Percentiles rank a stretch among this genome's conserved stretches.
Conservation (phyloP, 2,329 filamentous ascomycete species). For the Colletotrichum zoysiae region DNA sequence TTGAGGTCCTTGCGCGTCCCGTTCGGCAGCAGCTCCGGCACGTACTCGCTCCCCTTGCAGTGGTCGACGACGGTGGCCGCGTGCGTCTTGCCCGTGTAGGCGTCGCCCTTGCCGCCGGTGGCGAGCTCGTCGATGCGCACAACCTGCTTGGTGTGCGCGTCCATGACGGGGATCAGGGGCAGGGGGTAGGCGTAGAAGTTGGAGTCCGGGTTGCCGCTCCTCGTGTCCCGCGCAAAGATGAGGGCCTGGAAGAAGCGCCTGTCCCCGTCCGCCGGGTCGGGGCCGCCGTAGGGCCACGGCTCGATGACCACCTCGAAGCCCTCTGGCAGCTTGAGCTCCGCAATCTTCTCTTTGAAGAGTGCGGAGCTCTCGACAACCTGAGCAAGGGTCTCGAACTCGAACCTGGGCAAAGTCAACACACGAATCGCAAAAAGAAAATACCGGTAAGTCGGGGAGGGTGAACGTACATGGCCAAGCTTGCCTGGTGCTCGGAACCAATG, state of each 20-base stretch:
- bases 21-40: constrained; percentile 55
- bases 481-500: constrained; percentile 48
- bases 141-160: constrained; percentile 48
- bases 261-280: constrained; percentile 48
- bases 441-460: neutral
- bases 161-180: constrained; percentile 59
- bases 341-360: constrained; percentile 50
- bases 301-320: constrained; percentile 56
- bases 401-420: constrained; percentile 41
- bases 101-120: constrained; percentile 50
- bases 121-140: constrained; percentile 52
- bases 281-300: constrained; percentile 56
- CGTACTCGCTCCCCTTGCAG: constrained; percentile 53
- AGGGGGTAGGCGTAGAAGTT: constrained; percentile 65
- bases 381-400: constrained; percentile 53
- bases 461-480: constrained; percentile 49
- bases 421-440: neutral
- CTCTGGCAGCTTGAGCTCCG: constrained; percentile 47
- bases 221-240: constrained; percentile 49
- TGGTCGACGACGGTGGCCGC: constrained; percentile 47
- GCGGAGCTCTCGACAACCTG: constrained; percentile 47
- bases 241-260: constrained; percentile 51
- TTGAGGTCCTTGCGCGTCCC: constrained; percentile 66
- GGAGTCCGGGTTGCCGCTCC: constrained; percentile 54
- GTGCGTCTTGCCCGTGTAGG: constrained; percentile 39